Conservation (phyloP, 208 protist species). For the Trypanosoma congolense region DNA sequence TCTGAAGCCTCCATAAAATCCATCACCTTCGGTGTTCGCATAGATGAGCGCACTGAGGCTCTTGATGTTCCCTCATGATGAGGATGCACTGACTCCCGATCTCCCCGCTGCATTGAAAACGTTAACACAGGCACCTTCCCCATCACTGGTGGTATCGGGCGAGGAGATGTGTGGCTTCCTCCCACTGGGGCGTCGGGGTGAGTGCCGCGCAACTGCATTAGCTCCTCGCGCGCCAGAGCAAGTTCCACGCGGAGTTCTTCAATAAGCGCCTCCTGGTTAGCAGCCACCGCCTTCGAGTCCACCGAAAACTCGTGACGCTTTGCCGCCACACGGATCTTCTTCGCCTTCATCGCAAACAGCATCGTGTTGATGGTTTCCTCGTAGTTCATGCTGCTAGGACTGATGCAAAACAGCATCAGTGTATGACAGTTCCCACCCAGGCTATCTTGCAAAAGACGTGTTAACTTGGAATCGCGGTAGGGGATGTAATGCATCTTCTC, state of each 20-base stretch:
- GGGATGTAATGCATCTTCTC: constrained; percentile 49
- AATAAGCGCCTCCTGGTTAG: constrained; percentile 60
- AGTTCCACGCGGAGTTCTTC: constrained; percentile 71
- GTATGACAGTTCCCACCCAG: constrained; percentile 82
- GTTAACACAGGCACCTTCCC: not conserved
- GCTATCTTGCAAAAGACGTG: constrained; percentile 65
- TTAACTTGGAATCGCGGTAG: constrained; percentile 82
- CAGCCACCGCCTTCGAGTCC: constrained; percentile 51
- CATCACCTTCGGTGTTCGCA: constrained; percentile 10
- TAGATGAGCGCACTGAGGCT: constrained; percentile 1
- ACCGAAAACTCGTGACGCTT: constrained; percentile 64
- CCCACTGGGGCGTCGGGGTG: not conserved
- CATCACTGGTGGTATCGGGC: not conserved
- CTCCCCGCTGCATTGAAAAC: not conserved
- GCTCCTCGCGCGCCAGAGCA: constrained; percentile 31
- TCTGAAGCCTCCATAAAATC: constrained; percentile 32
- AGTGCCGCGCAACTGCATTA: constrained; percentile 19
- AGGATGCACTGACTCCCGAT: not conserved
- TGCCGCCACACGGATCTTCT: constrained; percentile 62
- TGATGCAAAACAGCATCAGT: constrained; percentile 75
- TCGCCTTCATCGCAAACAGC: constrained; percentile 82
- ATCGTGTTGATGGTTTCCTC: constrained; percentile 84
- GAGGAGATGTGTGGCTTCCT: constrained; percentile 14
- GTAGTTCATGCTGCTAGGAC: constrained; percentile 45
- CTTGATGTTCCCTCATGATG: not conserved